phyloP scores from a whole-genome alignment of 78 protist species.

The Dictyostelium intermedium region DNA sequence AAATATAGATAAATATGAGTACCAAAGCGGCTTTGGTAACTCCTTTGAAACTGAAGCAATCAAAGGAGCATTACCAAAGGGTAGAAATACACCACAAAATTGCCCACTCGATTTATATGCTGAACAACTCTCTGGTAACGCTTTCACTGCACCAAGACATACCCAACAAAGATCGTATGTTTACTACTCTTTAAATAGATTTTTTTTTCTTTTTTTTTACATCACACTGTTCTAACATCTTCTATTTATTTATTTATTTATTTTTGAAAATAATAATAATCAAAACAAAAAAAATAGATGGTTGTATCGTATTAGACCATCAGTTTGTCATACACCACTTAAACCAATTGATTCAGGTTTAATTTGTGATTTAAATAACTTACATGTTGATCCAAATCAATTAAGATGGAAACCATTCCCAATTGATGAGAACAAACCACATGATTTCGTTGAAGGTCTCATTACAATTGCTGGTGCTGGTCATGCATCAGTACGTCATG shows the following conservation, averaged over 20 bases:
- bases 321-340: slow-evolving; percentile 79
- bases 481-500: slow-evolving; percentile 83
- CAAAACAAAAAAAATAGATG: slow-evolving; percentile 64
- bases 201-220: background rate
- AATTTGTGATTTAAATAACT: background rate
- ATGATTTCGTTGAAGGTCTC: slow-evolving; percentile 90
- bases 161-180: slow-evolving; percentile 85
- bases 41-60: slow-evolving; percentile 87
- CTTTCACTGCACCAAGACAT: slow-evolving; percentile 92
- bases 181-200: too few species aligned
- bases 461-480: slow-evolving; percentile 87
- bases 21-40: slow-evolving; percentile 91
- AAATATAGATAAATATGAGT: slow-evolving; percentile 52
- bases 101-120: slow-evolving; percentile 94
- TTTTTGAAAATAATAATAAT: background rate
- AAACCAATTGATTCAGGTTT: slow-evolving; percentile 11
- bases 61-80: slow-evolving; percentile 90
- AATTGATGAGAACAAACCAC: slow-evolving; percentile 43
- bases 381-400: slow-evolving; percentile 84
- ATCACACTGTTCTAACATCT: background rate
- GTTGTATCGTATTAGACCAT: slow-evolving; percentile 93
- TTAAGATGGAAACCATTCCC: slow-evolving; percentile 92
- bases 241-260: background rate
- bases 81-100: slow-evolving; percentile 94
- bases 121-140: slow-evolving; percentile 95